These are phyloP conservation scores for Fusarium clavum DNA, from an alignment of 2,329 filamentous ascomycete genomes.

Conservation along the genomic window DNA sequence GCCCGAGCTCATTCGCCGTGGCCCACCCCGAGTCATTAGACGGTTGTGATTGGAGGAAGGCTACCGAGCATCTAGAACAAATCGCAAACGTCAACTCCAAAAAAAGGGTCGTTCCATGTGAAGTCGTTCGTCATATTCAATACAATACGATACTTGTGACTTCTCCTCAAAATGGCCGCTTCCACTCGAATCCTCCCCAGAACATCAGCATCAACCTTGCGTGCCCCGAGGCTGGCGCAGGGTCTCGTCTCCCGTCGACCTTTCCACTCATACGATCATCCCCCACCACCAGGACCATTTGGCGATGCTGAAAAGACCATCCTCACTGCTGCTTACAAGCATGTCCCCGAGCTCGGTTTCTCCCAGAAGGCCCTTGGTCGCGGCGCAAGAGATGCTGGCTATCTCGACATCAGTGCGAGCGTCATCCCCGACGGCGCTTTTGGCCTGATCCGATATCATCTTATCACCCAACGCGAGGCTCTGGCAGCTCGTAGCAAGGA, in stretches of 20 bases:
- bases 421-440: slow-evolving; percentile 84
- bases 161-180: slow-evolving; percentile 27
- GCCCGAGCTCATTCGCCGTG: slow-evolving; percentile 26
- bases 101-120: slow-evolving; percentile 20
- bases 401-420: slow-evolving; percentile 86
- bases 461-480: slow-evolving; percentile 72
- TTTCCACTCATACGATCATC: slow-evolving; percentile 82
- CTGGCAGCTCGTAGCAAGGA: slow-evolving; percentile 59
- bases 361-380: slow-evolving; percentile 76
- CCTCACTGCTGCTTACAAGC: slow-evolving; percentile 80
- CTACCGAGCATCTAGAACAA: slow-evolving; percentile 9
- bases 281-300: slow-evolving; percentile 69
- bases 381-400: slow-evolving; percentile 86
- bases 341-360: slow-evolving; percentile 88
- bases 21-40: slow-evolving; percentile 13
- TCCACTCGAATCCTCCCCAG: slow-evolving; percentile 30
- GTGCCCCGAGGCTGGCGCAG: slow-evolving; percentile 26
- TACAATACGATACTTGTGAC: neutral
- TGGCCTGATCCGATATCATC: slow-evolving; percentile 82
- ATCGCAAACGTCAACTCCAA: slow-evolving; percentile 31
- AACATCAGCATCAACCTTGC: slow-evolving; percentile 30
- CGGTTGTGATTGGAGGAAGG: slow-evolving; percentile 21
- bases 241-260: slow-evolving; percentile 28
- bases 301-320: slow-evolving; percentile 77
- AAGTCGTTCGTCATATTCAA: slow-evolving; percentile 4